Base-by-base conservation (phyloP, 1,284 basidiomycete genomes). In the Neotropicomus parvogracilis region DNA sequence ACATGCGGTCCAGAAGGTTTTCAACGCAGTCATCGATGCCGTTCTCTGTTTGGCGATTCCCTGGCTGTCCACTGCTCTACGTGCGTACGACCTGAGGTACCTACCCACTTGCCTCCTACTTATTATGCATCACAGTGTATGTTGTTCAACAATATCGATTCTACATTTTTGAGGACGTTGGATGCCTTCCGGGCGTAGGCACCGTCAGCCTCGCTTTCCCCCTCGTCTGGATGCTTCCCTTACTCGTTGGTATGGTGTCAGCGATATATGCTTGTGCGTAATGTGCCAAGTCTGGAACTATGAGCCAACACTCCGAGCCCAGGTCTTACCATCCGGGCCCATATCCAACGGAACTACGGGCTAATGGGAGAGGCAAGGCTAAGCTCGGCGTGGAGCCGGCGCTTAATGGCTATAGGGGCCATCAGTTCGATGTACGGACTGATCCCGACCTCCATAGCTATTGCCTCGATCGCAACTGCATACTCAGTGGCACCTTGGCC, bases 111-210 rank as follows among this genome's bases (percentile, higher is more conserved):
- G 16, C 10, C 11, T 16, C 10, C 3, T 36, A 17, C 35, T 53
- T 56, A 74, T 29, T 57, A 65, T 51, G 44, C 34, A 17, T 27
- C 19, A 3, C 57, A 74, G 72, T 64, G 27, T 67, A 67, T 50
- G 49, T 74, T 40, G 70, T 73, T 4, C 69, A 71, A 55, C 67
- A 69, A 41, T 70, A 74, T 50, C 65, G 74, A 4, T 74, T 63
- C 57, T 59, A 69, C 46, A 69, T 75, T 45, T 54, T 60, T 24
- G 70, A 72, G 51, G 61, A 70, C 29, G 19, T 73, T 7, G 74
- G 73, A 2, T 75, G 73, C 50, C 28, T 54, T 14, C 59, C 70
- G 1, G 60, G 53, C 10, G 60, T 64, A 6, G 66, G 53, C 44
- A 66, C 60, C 32, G 65, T 68, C 9, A 40, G 57, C 12, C 57